Percentiles rank a stretch among this genome's conserved stretches.
Evolutionary conservation across 192 early-diverging fungal species (phyloP).

Genomic region (Mortierella antarctica): DNA sequence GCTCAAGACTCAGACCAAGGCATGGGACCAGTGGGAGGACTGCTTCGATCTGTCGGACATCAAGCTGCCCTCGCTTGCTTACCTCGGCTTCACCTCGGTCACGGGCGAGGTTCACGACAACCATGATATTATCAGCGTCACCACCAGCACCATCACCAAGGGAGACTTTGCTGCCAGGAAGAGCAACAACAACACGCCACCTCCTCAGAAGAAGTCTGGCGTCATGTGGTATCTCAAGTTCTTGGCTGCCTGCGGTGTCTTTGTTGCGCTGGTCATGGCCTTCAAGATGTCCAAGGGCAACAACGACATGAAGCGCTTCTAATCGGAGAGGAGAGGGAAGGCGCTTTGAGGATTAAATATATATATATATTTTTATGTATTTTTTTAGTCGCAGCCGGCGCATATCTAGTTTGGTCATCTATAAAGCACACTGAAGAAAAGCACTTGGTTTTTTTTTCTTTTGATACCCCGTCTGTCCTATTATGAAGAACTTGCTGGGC

Average conservation of each 20-base stretch:
- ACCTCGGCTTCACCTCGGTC: conserved; percentile 92
- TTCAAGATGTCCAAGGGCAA: conserved; percentile 43
- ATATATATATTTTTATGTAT: conserved; percentile 3
- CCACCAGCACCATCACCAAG: conserved; percentile 50
- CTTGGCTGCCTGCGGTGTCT: conserved; percentile 45
- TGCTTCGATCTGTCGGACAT: conserved; percentile 90
- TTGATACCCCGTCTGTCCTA: too few species aligned
- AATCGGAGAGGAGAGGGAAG: neutral
- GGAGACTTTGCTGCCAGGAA: neutral
- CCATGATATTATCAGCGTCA: conserved; percentile 60
- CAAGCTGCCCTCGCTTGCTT: conserved; percentile 77
- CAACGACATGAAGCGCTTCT: conserved; percentile 47
- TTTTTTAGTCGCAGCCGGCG: too few species aligned
- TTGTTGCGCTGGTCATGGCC: conserved; percentile 48
- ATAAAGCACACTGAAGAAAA: too few species aligned
- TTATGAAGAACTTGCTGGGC: too few species aligned
- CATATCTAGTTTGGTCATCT: too few species aligned
- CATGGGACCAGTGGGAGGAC: conserved; percentile 77
- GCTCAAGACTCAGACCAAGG: conserved; percentile 59
- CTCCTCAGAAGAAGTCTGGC: conserved; percentile 45
- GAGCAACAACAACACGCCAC: conserved; percentile 39
- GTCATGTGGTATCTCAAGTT: conserved; percentile 54
- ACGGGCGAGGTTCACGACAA: conserved; percentile 93
- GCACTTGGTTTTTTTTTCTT: too few species aligned
- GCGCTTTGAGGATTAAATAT: neutral